These are phyloP conservation scores for Plantago elongata DNA, from an alignment of 257 asterid species.

Conservation along the genomic window DNA sequence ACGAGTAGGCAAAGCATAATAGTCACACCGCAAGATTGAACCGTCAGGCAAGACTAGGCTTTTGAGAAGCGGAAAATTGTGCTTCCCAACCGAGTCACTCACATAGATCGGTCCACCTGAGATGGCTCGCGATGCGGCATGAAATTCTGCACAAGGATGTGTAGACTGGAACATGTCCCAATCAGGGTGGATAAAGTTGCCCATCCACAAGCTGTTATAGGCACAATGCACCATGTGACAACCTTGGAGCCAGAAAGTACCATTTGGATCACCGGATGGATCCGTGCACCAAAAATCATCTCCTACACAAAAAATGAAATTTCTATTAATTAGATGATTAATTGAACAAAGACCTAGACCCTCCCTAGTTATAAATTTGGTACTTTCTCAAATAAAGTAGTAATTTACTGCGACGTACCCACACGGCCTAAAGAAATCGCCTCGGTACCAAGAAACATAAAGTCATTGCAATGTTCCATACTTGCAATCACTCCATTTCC, in stretches of 20 bases:
- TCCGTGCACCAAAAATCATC: constrained; percentile 98
- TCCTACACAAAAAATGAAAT: constrained; percentile 30
- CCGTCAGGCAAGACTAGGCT: constrained; percentile 78
- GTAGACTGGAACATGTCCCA: constrained; percentile 99
- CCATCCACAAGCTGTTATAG: constrained; percentile 95
- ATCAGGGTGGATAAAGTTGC: constrained; percentile 89
- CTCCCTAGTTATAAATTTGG: not conserved
- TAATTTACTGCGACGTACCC: constrained; percentile 32
- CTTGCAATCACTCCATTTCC: constrained; percentile 97
- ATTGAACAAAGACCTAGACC: not conserved
- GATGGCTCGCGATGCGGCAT: constrained; percentile 93
- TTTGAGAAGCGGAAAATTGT: constrained; percentile 65
- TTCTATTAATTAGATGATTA: not conserved
- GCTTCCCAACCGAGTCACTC: constrained; percentile 74
- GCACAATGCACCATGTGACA: constrained; percentile 99
- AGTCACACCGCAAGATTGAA: constrained; percentile 65
- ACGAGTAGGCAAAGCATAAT: constrained; percentile 74
- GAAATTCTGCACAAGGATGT: constrained; percentile 90
- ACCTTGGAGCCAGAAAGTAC: constrained; percentile 93
- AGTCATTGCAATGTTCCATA: constrained; percentile 97
- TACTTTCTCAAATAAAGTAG: not conserved
- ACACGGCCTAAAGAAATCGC: constrained; percentile 87
- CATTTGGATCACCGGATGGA: constrained; percentile 89
- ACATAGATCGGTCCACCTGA: constrained; percentile 96
- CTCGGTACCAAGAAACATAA: constrained; percentile 90